Conservation (phyloP, 257 asterid genomes). For the Datura wrightii region DNA sequence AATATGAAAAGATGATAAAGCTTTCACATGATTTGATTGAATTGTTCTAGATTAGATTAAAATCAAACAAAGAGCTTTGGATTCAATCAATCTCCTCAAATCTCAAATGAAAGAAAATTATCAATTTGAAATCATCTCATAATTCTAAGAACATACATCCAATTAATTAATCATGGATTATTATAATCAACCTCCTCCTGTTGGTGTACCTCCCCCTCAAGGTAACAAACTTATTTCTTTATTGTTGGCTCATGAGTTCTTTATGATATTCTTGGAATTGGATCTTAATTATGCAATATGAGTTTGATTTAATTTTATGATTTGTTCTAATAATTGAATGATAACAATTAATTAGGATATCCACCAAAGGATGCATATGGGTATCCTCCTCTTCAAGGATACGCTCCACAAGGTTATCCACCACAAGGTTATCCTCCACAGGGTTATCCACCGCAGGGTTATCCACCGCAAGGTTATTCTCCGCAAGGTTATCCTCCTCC, state of each 20-base stretch:
- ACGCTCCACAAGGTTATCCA: not conserved
- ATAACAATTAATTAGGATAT: constrained; percentile 39
- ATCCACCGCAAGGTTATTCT: constrained; percentile 42
- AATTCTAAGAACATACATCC: not conserved
- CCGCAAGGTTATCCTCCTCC: constrained; percentile 59
- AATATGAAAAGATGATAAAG: not conserved
- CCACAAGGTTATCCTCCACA: constrained; percentile 37
- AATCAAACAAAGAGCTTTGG: not conserved
- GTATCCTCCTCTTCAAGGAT: constrained; percentile 31
- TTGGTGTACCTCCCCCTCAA: constrained; percentile 50
- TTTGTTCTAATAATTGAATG: not conserved
- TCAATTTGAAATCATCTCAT: not conserved
- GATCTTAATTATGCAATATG: constrained; percentile 20
- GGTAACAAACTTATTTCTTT: constrained; percentile 34
- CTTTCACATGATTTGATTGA: not conserved
- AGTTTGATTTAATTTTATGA: not conserved
- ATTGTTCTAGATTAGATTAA: not conserved
- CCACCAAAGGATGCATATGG: constrained; percentile 42
- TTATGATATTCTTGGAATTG: not conserved
- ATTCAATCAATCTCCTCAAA: not conserved
- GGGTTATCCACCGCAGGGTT: constrained; percentile 48
- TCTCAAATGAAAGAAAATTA: not conserved
- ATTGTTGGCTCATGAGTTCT: not conserved
- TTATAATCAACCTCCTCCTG: constrained; percentile 51
- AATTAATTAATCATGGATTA: constrained; percentile 43